phyloP scores from a whole-genome alignment of 208 protist species.

The Blechomonas ayalai region DNA sequence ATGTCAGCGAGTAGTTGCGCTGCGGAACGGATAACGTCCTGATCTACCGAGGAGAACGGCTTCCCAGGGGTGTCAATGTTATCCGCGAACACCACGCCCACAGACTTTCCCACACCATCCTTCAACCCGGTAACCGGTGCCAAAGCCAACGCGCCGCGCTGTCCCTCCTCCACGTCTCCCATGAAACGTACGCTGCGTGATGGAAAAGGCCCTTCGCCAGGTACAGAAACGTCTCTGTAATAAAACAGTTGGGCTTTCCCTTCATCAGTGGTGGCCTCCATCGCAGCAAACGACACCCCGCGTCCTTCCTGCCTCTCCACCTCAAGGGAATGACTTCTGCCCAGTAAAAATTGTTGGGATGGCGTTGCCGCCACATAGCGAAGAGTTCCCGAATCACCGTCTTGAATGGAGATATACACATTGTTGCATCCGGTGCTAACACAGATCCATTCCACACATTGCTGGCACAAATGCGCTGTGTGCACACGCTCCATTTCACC shows the following conservation, averaged over 20 bases:
- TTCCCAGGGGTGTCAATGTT: slow-evolving; percentile 24
- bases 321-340: slow-evolving; percentile 10
- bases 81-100: slow-evolving; percentile 44
- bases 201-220: slow-evolving; percentile 3
- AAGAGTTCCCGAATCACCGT: slow-evolving; percentile 6
- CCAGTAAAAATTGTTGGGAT: slow-evolving; percentile 34
- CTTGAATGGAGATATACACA: slow-evolving; percentile 24
- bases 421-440: slow-evolving; percentile 27
- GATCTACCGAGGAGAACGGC: slow-evolving; percentile 22
- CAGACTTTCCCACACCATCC: slow-evolving; percentile 6
- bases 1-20: slow-evolving; percentile 31
- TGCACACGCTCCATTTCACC: slow-evolving; percentile 9
- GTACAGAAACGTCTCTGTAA: slow-evolving; percentile 15
- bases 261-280: slow-evolving; percentile 3
- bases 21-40: slow-evolving; percentile 28
- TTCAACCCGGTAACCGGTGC: slow-evolving; percentile 20
- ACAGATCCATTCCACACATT: slow-evolving; percentile 45
- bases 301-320: slow-evolving; percentile 15
- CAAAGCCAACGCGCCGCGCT: slow-evolving; percentile 16
- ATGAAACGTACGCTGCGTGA: slow-evolving; percentile 14
- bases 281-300: slow-evolving; percentile 27
- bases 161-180: slow-evolving; percentile 23
- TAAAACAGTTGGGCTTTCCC: slow-evolving; percentile 6
- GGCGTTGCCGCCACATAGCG: slow-evolving; percentile 31
- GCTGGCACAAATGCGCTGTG: slow-evolving; percentile 23